These are phyloP conservation scores for Rutstroemia sp. DNA, from an alignment of 2,329 filamentous ascomycete species.

Conservation along the genomic window DNA sequence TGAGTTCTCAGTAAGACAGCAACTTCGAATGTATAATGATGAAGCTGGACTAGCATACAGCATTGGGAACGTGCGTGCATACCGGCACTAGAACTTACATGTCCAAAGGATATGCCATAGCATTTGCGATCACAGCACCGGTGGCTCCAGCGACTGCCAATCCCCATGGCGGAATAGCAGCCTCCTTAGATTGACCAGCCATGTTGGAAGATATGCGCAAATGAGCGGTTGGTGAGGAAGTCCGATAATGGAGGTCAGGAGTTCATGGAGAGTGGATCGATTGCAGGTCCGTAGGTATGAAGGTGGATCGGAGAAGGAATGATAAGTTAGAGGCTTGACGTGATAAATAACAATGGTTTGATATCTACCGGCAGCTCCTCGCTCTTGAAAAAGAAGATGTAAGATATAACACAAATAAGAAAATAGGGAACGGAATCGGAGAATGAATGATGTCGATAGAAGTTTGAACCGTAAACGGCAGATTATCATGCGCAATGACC, in stretches of 20 bases:
- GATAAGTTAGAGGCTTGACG: neutral
- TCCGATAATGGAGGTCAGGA: neutral
- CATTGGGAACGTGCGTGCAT: conserved; percentile 3
- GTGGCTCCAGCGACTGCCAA: conserved; percentile 86
- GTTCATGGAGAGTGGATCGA: too few relatives aligned
- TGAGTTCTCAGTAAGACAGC: neutral
- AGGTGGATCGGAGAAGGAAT: neutral
- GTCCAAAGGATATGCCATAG: conserved; percentile 90
- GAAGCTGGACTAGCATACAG: neutral
- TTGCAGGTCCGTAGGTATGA: neutral
- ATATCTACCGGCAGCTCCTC: neutral
- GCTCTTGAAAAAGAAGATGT: too few relatives aligned
- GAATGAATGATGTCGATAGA: too few relatives aligned
- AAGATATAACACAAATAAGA: too few relatives aligned
- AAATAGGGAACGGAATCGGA: too few relatives aligned
- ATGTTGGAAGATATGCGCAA: conserved; percentile 11
- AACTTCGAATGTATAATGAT: neutral
- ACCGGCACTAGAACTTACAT: conserved; percentile 55
- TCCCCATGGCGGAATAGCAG: conserved; percentile 75
- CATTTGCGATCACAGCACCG: conserved; percentile 90
- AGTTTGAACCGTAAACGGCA: too few relatives aligned
- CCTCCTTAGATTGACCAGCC: conserved; percentile 30
- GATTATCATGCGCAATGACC: neutral
- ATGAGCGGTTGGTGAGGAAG: neutral
- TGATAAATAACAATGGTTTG: neutral